Conservation (phyloP, 495 filamentous ascomycete genomes). For the Aspergillus funiculosus region DNA sequence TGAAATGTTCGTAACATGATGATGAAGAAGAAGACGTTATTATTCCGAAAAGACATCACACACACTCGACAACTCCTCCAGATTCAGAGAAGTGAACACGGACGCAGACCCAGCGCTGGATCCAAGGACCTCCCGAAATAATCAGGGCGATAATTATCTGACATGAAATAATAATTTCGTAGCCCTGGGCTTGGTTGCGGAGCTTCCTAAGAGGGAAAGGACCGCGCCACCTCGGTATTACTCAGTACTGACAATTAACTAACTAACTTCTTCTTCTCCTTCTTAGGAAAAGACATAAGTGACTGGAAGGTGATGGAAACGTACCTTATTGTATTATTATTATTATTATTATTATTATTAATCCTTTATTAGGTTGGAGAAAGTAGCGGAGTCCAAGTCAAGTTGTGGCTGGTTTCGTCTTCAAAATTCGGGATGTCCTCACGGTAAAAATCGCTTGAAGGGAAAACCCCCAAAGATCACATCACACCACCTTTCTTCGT, state of each 20-base stretch:
- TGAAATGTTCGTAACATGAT: too few relatives aligned
- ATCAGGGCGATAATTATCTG: constrained; percentile 1
- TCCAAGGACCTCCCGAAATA: constrained; percentile 22
- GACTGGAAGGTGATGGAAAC: constrained; percentile 6
- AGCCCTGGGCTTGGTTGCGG: constrained; percentile 10
- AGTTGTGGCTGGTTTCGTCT: constrained; percentile 5
- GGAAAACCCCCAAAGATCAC: not conserved
- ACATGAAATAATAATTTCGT: constrained; percentile 4
- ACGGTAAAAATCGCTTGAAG: not conserved
- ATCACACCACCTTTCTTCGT: constrained; percentile 10
- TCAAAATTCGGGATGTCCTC: constrained; percentile 1
- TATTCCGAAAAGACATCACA: constrained; percentile 14
- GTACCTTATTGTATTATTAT: not conserved
- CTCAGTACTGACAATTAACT: not conserved
- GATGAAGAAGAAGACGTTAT: not conserved
- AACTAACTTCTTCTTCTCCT: too few relatives aligned
- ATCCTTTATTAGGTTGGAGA: not conserved
- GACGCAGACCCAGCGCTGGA: constrained; percentile 25
- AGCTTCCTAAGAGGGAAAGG: constrained; percentile 12
- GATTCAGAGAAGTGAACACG: constrained; percentile 8
- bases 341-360: not conserved
- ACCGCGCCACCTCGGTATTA: constrained; percentile 18
- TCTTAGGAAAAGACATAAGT: not conserved
- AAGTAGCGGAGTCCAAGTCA: not conserved
- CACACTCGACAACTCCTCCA: not conserved